Base-by-base conservation (phyloP, 1,284 basidiomycete genomes). In the Fomitopsis pinicola region DNA sequence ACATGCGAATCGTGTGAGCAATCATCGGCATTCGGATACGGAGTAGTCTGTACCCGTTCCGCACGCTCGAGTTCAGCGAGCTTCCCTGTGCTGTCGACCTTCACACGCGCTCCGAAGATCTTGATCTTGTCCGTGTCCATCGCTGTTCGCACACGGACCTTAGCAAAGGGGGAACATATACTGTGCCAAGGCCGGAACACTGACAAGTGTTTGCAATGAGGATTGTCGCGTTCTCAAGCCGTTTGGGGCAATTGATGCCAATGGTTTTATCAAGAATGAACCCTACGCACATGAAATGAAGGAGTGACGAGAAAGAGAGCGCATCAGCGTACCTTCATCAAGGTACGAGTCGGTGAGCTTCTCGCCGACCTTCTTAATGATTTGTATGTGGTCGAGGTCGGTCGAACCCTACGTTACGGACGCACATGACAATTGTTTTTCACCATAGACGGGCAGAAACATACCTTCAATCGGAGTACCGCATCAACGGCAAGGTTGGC, bases 121-220 rank as follows among this genome's bases (percentile, higher is more conserved):
- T 99, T 99, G 81, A 99, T 97, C 80, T 99, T 99, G 80, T 99
- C 97, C 36, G 97, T 99, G 79, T 99, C 97, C 97, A 99, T 98
- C 7, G 96, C 94, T 95, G 65, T 30, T 50, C 50, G n/a, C 22
- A 42, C 35, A 30, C 54, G 45, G 28, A 15, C 66, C 10, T 38
- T 19, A 38, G 52, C 22, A 36, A 22, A 14, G 3, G 8, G 4
- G 12, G 30, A 14, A 30, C 33, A 30, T 2, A 30, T 19, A 6
- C 15, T 2, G 19, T n/a, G 19, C 6, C 7, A 6, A 36, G 26
- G 30, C 30, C 30, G 42, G 9, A 15, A n/a, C 14, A 77, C 91
- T 65, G 69, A 93, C 94, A 94, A 15, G 97, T 99, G 73, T 99
- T 99, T 62, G 97, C 95, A 67, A 99, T 97, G 64, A 99, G 79